phyloP scores from a whole-genome alignment of 1,139 yeast genomes.

The Kazachstania sp. region DNA sequence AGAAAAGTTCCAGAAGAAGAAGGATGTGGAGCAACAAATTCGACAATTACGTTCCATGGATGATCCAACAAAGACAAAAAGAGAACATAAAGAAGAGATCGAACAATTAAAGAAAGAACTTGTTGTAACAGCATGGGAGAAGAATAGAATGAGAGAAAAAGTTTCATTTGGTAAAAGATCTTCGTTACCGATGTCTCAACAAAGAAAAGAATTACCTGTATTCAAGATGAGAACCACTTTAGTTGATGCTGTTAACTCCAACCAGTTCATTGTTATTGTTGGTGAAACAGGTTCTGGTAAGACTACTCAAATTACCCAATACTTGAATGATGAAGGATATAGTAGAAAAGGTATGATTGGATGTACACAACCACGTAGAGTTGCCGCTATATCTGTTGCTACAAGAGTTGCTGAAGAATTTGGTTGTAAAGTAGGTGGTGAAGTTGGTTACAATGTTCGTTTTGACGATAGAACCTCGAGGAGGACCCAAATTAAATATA shows the following conservation, averaged over 20 bases:
- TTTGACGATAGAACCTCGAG: conserved; percentile 82
- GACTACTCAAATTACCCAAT: conserved; percentile 92
- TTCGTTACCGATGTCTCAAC: conserved; percentile 45
- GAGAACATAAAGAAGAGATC: conserved; percentile 11
- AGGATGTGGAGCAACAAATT: conserved; percentile 36
- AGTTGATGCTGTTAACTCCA: conserved; percentile 49
- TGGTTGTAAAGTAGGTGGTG: conserved; percentile 85
- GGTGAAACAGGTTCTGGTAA: conserved; percentile 99
- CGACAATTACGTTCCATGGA: conserved; percentile 27
- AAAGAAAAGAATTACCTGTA: conserved; percentile 71
- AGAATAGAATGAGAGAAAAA: conserved; percentile 34
- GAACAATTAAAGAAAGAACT: conserved; percentile 23
- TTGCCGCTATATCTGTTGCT: conserved; percentile 95
- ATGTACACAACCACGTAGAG: conserved; percentile 93
- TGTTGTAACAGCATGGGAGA: conserved; percentile 44
- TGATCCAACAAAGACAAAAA: conserved; percentile 37
- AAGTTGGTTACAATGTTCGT: conserved; percentile 89
- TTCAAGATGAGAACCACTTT: conserved; percentile 54
- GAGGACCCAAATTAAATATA: conserved; percentile 79
- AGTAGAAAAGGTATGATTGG: conserved; percentile 55
- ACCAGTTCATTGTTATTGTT: conserved; percentile 78
- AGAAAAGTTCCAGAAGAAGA: conserved; percentile 42
- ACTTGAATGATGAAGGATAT: conserved; percentile 73
- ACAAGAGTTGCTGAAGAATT: conserved; percentile 93
- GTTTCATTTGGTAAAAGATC: conserved; percentile 50